Evolutionary conservation across 805 yeast species (phyloP).

Genomic region (Monosporozyma yasuniensis): DNA sequence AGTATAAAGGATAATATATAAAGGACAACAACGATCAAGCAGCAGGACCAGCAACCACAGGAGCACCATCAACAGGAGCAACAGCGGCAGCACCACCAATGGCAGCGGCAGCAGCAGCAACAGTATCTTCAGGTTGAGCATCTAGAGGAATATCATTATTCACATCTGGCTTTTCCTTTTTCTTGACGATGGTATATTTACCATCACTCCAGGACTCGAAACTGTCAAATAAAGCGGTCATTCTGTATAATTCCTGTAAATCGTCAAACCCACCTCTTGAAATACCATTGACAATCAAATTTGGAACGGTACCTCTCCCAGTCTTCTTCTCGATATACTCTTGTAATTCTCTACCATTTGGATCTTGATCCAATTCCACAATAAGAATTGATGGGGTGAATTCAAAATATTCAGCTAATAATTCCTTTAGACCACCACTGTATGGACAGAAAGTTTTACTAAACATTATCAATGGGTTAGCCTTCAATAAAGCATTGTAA

Average conservation of each 20-base stretch:
- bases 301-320: constrained; percentile 86
- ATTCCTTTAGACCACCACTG: constrained; percentile 59
- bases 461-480: constrained; percentile 59
- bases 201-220: constrained; percentile 33
- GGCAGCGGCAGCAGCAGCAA: background rate
- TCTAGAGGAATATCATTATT: background rate
- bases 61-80: background rate
- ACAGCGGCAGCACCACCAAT: background rate
- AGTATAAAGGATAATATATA: background rate
- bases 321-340: constrained; percentile 56
- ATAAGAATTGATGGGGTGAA: constrained; percentile 64
- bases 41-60: background rate
- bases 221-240: constrained; percentile 42
- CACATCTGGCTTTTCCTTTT: background rate
- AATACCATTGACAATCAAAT: constrained; percentile 62
- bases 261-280: constrained; percentile 90
- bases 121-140: background rate
- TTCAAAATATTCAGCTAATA: constrained; percentile 48
- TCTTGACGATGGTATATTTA: constrained; percentile 10
- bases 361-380: constrained; percentile 77
- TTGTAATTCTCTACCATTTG: constrained; percentile 69
- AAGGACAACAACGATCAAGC: background rate
- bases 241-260: constrained; percentile 50
- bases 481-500: constrained; percentile 45
- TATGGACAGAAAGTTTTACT: constrained; percentile 60